Percentiles rank a stretch among this genome's conserved stretches.
phyloP scores from a whole-genome alignment of 1,139 yeast species.

The Candida tunisiensis region DNA sequence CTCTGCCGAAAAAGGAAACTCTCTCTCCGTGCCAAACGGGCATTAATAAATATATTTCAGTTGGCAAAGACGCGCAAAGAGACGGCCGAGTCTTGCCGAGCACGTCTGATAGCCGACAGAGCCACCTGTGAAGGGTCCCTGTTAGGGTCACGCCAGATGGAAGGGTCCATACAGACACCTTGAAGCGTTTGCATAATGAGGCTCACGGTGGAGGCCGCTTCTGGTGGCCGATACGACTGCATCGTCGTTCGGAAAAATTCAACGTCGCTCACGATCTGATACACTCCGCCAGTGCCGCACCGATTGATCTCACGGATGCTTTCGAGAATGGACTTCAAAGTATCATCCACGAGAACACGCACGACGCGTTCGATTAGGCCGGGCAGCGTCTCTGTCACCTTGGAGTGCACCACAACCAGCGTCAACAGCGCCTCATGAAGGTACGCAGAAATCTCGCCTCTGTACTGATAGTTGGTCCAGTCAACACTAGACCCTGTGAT shows the following conservation, averaged over 20 bases:
- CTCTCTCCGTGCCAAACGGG: too few species aligned
- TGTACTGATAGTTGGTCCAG: slow-evolving; percentile 27
- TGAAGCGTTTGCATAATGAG: slow-evolving; percentile 14
- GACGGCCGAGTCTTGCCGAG: too few species aligned
- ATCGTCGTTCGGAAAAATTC: slow-evolving; percentile 21
- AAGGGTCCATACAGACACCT: slow-evolving; percentile 10
- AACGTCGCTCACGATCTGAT: slow-evolving; percentile 24
- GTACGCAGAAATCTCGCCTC: slow-evolving; percentile 23
- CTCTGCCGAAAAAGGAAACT: too few species aligned
- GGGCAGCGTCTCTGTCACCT: slow-evolving; percentile 30
- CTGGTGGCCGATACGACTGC: slow-evolving; percentile 14
- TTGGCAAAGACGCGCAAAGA: too few species aligned
- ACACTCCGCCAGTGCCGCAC: slow-evolving; percentile 20
- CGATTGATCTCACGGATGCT: slow-evolving; percentile 24
- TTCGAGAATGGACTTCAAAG: slow-evolving; percentile 26
- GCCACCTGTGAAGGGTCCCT: too few species aligned
- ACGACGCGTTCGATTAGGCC: slow-evolving; percentile 27
- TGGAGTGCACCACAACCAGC: slow-evolving; percentile 36
- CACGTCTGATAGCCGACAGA: too few species aligned
- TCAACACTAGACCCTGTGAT: slow-evolving; percentile 22
- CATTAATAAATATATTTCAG: too few species aligned
- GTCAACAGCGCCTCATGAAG: slow-evolving; percentile 34
- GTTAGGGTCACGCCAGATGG: slow-evolving; percentile 7
- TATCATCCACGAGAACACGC: slow-evolving; percentile 28
- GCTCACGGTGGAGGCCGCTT: slow-evolving; percentile 14